Evolutionary conservation across 2,329 filamentous ascomycete species (phyloP).

Genomic region (Colletotrichum echinochloae): DNA sequence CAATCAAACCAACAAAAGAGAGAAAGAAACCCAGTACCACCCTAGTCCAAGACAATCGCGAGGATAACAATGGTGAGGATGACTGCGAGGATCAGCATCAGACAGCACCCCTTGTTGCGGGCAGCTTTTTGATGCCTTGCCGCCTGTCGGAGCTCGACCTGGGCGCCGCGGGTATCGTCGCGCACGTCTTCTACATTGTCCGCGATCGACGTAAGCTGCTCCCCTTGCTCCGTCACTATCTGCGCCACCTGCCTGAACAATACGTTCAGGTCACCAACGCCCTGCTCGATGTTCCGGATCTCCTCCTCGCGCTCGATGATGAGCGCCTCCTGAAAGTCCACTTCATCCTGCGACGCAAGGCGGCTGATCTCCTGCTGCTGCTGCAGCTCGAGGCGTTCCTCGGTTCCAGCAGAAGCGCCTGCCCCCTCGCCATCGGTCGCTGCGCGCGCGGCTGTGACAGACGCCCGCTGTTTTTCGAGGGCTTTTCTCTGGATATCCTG

Average conservation of each 20-base stretch:
- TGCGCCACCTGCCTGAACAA: constrained; percentile 98
- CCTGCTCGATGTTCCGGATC: constrained; percentile 97
- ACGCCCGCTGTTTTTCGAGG: constrained; percentile 91
- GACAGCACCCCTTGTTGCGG: constrained; percentile 91
- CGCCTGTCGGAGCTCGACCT: constrained; percentile 86
- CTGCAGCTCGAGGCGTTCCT: constrained; percentile 59
- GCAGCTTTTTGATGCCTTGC: constrained; percentile 95
- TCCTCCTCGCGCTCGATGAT: constrained; percentile 97
- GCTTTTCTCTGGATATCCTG: constrained; percentile 90
- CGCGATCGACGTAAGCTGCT: constrained; percentile 86
- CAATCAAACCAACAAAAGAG: constrained; percentile 7
- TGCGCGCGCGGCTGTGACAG: constrained; percentile 83
- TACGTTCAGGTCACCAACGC: constrained; percentile 94
- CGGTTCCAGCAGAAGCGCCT: constrained; percentile 43
- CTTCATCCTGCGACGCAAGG: constrained; percentile 90
- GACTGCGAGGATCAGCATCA: constrained; percentile 88
- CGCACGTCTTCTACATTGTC: constrained; percentile 88
- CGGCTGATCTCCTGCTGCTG: constrained; percentile 82
- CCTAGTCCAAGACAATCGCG: constrained; percentile 81
- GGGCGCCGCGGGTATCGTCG: constrained; percentile 85
- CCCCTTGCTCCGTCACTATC: constrained; percentile 94
- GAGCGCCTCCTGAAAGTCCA: constrained; percentile 95
- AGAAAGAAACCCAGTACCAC: constrained; percentile 2
- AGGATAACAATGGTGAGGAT: constrained; percentile 91
- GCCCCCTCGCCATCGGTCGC: constrained; percentile 71